Evolutionary conservation across 176 grass and related monocot species (phyloP).

Genomic region (Pontederia crassipes): DNA sequence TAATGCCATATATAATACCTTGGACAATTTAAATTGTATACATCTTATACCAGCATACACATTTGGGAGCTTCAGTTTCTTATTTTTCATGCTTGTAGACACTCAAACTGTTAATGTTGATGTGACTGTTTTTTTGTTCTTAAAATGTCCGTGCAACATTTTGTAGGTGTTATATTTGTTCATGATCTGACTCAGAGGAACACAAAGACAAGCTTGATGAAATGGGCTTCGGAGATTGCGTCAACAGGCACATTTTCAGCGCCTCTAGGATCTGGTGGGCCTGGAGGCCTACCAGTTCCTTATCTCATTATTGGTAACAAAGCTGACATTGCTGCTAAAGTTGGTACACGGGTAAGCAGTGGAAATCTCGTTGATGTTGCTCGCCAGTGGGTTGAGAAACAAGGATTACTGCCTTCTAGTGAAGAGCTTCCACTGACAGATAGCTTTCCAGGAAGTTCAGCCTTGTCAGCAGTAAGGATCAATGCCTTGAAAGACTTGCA

Average conservation of each 20-base stretch:
- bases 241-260: conserved; percentile 76
- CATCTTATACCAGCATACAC: too few relatives aligned
- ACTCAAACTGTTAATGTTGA: too few relatives aligned
- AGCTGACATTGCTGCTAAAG: conserved; percentile 50
- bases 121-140: too few relatives aligned
- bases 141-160: conserved; percentile 2
- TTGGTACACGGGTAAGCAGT: conserved; percentile 51
- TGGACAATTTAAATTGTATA: too few relatives aligned
- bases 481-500: not conserved
- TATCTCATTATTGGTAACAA: conserved; percentile 94
- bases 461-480: conserved; percentile 67
- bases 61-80: too few relatives aligned
- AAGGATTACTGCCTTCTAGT: conserved; percentile 55
- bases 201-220: conserved; percentile 78
- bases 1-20: too few relatives aligned
- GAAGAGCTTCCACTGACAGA: conserved; percentile 82
- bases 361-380: conserved; percentile 81
- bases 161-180: conserved; percentile 85
- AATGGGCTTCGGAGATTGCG: conserved; percentile 80
- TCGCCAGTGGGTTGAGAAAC: conserved; percentile 89
- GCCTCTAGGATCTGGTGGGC: conserved; percentile 70
- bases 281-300: conserved; percentile 90
- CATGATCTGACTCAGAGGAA: conserved; percentile 84
- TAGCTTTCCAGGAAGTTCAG: conserved; percentile 66
- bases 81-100: too few relatives aligned